Conservation (phyloP, 208 protist species). For the Naegleria lovaniensis region DNA sequence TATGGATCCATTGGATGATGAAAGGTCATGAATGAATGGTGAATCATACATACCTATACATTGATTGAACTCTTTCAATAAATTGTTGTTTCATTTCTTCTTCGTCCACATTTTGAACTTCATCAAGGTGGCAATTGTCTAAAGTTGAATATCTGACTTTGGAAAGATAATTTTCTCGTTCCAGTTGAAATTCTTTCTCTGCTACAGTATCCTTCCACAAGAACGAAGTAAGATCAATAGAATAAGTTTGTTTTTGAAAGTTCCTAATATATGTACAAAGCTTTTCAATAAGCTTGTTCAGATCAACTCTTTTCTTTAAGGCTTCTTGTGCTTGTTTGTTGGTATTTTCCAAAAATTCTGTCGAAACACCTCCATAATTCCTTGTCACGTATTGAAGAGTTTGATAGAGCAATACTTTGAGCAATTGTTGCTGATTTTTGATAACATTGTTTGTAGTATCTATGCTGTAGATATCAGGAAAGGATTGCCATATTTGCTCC, state of each 20-base stretch:
- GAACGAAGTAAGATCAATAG: not conserved
- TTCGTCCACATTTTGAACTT: not conserved
- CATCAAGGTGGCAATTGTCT: not conserved
- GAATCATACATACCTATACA: not conserved
- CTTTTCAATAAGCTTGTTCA: not conserved
- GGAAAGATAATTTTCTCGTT: not conserved
- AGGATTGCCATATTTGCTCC: not conserved
- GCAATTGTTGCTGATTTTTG: not conserved
- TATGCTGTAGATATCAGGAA: not conserved
- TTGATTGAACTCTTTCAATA: not conserved
- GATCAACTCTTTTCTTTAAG: not conserved
- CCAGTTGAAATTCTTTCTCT: not conserved
- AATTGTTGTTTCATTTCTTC: not conserved
- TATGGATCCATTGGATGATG: too few relatives aligned
- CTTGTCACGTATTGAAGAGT: not conserved
- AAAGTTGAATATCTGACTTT: not conserved
- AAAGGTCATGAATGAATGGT: not conserved
- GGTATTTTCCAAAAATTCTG: not conserved
- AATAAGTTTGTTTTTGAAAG: not conserved
- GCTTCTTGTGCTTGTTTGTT: not conserved
- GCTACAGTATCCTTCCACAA: not conserved
- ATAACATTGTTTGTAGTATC: not conserved
- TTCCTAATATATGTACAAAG: not conserved
- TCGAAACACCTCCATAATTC: not conserved
- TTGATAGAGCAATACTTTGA: not conserved